These are phyloP conservation scores for Chlorella vulgaris DNA, from an alignment of 139 green algal species.

Conservation along the genomic window DNA sequence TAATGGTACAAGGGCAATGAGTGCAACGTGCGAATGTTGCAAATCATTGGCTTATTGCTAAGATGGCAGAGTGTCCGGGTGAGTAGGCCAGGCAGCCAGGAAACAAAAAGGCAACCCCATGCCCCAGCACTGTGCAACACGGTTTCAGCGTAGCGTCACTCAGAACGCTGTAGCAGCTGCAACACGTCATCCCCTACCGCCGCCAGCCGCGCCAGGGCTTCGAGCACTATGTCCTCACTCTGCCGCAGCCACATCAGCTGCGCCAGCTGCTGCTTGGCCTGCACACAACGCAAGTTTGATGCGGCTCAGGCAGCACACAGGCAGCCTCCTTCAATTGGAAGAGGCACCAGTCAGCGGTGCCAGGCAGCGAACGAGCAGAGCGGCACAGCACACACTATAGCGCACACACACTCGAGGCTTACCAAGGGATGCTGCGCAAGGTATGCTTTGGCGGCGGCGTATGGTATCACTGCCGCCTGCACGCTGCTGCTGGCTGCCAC, in stretches of 20 bases:
- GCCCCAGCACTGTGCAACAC: no score
- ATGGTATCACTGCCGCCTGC: constrained; percentile 22
- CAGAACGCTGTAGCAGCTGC: constrained; percentile 21
- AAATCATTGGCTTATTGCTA: no score
- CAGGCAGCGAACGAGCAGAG: no score
- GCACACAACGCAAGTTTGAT: background rate
- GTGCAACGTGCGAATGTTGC: no score
- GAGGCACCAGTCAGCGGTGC: no score
- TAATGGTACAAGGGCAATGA: no score
- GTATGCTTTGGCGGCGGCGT: constrained; percentile 32
- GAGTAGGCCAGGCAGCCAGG: no score
- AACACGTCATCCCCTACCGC: constrained; percentile 48
- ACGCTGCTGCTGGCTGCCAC: constrained; percentile 10
- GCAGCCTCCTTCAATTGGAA: background rate
- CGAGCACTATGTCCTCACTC: constrained; percentile 58
- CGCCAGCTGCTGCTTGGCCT: constrained; percentile 58
- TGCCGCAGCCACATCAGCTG: constrained; percentile 60
- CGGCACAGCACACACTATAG: no score
- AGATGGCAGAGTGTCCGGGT: no score
- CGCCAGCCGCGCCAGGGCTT: constrained; percentile 49
- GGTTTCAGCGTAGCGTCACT: no score
- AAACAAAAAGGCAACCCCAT: no score
- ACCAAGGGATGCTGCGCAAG: constrained; percentile 17
- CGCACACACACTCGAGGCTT: no score
- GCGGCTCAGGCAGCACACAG: background rate